Percentiles rank a stretch among this genome's conserved stretches.
Conservation (phyloP, 2,329 filamentous ascomycete genomes). For the Cryphonectria nitschkei region DNA sequence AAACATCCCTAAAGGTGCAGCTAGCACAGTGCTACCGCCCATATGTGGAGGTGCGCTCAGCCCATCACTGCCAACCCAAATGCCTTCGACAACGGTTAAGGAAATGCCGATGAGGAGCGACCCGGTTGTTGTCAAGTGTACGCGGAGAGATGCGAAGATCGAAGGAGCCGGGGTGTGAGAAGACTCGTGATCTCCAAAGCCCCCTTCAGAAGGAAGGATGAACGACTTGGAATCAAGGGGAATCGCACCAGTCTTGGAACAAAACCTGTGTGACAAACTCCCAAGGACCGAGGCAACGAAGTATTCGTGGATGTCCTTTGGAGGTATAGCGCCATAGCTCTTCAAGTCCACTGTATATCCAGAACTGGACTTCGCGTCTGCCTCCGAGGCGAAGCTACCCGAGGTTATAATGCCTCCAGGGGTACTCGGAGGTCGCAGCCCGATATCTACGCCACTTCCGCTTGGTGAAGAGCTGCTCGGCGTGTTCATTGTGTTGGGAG, state of each 20-base stretch:
- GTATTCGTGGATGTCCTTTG: constrained; percentile 55
- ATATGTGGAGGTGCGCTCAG: constrained; percentile 44
- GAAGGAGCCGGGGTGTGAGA: constrained; percentile 36
- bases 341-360: constrained; percentile 38
- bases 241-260: constrained; percentile 51
- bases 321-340: constrained; percentile 39
- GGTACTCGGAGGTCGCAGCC: constrained; percentile 38
- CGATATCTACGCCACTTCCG: constrained; percentile 44
- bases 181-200: constrained; percentile 37
- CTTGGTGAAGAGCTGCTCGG: constrained; percentile 52
- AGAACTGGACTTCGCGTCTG: constrained; percentile 37
- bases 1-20: constrained; percentile 58
- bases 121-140: constrained; percentile 60
- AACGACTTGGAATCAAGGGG: constrained; percentile 58
- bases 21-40: constrained; percentile 51
- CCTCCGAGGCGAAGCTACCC: constrained; percentile 29
- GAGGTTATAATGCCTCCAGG: constrained; percentile 20
- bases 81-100: constrained; percentile 51
- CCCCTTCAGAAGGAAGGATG: constrained; percentile 44
- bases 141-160: constrained; percentile 53
- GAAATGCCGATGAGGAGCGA: constrained; percentile 54
- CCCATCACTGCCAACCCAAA: constrained; percentile 51
- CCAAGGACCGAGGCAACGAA: constrained; percentile 58
- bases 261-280: constrained; percentile 55
- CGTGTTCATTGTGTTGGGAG: constrained; percentile 47